Percentiles rank a stretch among this genome's conserved stretches.
phyloP scores from a whole-genome alignment of 1,284 basidiomycete species.

The Cryptococcus sp. region DNA sequence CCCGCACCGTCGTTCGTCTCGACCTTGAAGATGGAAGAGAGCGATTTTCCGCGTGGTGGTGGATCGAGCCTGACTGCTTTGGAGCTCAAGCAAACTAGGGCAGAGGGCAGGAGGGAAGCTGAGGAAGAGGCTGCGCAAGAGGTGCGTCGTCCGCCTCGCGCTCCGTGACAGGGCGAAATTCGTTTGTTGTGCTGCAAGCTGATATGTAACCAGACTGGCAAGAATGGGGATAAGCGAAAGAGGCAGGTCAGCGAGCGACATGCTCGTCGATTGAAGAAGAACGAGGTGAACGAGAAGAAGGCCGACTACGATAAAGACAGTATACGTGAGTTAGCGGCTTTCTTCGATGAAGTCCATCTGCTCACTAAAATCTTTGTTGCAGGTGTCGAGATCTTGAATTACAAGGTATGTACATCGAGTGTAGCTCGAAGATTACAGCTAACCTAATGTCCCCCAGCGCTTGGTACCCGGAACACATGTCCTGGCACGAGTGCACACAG shows the following conservation, averaged over 20 bases:
- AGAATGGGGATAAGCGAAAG: slow-evolving; percentile 39
- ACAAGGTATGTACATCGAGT: slow-evolving; percentile 66
- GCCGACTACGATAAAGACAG: slow-evolving; percentile 49
- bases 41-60: slow-evolving; percentile 93
- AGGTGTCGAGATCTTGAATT: slow-evolving; percentile 88
- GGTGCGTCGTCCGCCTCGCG: slow-evolving; percentile 19
- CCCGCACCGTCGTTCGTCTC: slow-evolving; percentile 50
- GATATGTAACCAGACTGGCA: slow-evolving; percentile 51
- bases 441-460: slow-evolving; percentile 59
- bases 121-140: slow-evolving; percentile 70
- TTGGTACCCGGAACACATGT: slow-evolving; percentile 82
- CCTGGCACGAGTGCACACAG: slow-evolving; percentile 79
- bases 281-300: slow-evolving; percentile 59
- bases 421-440: background rate
- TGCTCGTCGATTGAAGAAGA: slow-evolving; percentile 55
- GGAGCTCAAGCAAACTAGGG: slow-evolving; percentile 83
- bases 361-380: slow-evolving; percentile 10
- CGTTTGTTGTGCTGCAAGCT: slow-evolving; percentile 6
- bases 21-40: slow-evolving; percentile 66
- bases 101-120: slow-evolving; percentile 82
- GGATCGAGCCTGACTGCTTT: slow-evolving; percentile 73
- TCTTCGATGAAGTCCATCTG: slow-evolving; percentile 24
- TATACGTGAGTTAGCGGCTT: slow-evolving; percentile 33
- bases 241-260: slow-evolving; percentile 40
- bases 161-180: slow-evolving; percentile 4